phyloP scores from a whole-genome alignment of 73 alveolate species.

The Tetrahymena thermophila region DNA sequence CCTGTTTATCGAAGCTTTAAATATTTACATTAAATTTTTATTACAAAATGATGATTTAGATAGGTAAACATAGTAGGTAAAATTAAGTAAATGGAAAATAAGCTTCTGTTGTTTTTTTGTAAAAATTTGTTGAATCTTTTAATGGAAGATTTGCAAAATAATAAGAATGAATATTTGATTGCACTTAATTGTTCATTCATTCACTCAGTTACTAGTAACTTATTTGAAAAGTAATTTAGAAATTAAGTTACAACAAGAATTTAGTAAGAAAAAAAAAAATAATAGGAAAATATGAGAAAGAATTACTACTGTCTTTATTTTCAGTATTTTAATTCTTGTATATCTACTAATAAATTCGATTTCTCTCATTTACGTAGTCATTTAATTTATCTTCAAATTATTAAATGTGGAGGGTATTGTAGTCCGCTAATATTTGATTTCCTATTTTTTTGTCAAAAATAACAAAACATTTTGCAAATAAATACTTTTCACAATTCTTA shows the following conservation, averaged over 20 bases:
- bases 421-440: not conserved
- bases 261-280: not conserved
- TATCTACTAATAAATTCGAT: not conserved
- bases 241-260: not conserved
- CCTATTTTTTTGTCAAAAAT: not conserved
- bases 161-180: not conserved
- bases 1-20: not conserved
- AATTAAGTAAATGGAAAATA: not conserved
- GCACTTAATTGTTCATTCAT: no score
- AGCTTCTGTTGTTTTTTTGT: not conserved
- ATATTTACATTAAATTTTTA: not conserved
- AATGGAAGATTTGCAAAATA: not conserved
- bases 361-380: not conserved
- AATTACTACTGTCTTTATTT: not conserved
- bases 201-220: no score
- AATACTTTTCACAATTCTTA: not conserved
- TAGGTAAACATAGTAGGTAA: not conserved
- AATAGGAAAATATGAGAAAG: not conserved
- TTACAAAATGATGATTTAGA: not conserved
- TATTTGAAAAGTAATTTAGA: not conserved
- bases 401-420: not conserved
- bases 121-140: not conserved
- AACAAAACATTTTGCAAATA: not conserved
- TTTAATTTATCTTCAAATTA: not conserved
- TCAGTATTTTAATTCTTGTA: not conserved